Evolutionary conservation across 345 rosid species (phyloP).

Genomic region (Pugionium cornutum): DNA sequence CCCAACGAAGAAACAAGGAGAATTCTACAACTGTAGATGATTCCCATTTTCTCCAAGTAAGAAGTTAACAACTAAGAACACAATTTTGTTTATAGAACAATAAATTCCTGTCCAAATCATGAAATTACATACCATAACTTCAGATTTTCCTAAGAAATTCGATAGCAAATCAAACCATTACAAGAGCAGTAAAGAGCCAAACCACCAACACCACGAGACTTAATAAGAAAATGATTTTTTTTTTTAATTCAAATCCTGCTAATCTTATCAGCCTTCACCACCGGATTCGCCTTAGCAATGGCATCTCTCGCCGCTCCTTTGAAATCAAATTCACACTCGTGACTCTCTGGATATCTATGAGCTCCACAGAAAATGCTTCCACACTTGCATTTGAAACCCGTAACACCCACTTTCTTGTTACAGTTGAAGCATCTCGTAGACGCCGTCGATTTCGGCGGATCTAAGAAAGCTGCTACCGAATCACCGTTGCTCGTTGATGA

Average conservation of each 20-base stretch:
- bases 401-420: constrained; percentile 75
- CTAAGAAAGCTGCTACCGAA: neutral
- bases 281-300: constrained; percentile 76
- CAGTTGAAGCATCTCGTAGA: constrained; percentile 59
- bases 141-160: constrained; percentile 15
- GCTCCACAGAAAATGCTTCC: constrained; percentile 70
- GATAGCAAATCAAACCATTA: constrained; percentile 29
- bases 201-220: constrained; percentile 31
- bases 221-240: neutral
- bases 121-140: constrained; percentile 30
- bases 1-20: neutral
- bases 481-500: constrained; percentile 41
- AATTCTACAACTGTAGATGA: neutral
- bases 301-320: constrained; percentile 64
- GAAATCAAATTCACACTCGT: constrained; percentile 73
- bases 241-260: constrained; percentile 56
- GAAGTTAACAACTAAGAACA: constrained; percentile 7
- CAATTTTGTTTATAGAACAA: constrained; percentile 26
- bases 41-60: neutral
- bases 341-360: constrained; percentile 86
- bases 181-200: constrained; percentile 24
- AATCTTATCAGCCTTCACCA: constrained; percentile 72
- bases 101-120: constrained; percentile 19
- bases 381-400: constrained; percentile 83
- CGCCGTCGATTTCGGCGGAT: constrained; percentile 27